These are phyloP conservation scores for Ascochyta rabiei DNA, from an alignment of 2,329 filamentous ascomycete genomes.

Conservation along the genomic window DNA sequence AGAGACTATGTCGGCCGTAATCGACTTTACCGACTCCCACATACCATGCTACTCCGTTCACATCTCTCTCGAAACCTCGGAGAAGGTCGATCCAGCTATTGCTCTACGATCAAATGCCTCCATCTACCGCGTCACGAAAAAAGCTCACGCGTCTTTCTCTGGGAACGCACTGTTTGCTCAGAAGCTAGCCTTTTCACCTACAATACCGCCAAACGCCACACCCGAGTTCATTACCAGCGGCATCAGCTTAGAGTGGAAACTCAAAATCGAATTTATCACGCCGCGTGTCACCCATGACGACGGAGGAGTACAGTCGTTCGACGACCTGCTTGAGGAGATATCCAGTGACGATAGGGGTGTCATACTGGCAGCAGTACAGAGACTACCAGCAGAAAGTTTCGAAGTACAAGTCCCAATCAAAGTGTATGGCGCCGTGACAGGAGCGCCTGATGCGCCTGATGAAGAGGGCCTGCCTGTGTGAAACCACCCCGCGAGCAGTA, in stretches of 20 bases:
- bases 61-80: conserved; percentile 82
- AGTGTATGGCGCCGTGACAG: conserved; percentile 70
- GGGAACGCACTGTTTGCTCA: conserved; percentile 84
- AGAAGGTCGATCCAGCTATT: conserved; percentile 79
- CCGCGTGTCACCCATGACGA: conserved; percentile 58
- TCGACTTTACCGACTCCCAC: conserved; percentile 80
- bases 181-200: conserved; percentile 78
- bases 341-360: conserved; percentile 79
- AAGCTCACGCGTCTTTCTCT: conserved; percentile 76
- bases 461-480: conserved; percentile 44
- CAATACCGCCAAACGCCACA: conserved; percentile 81
- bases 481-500: conserved; percentile 2
- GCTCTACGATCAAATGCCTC: conserved; percentile 85
- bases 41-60: conserved; percentile 87
- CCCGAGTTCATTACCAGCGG: conserved; percentile 93
- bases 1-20: conserved; percentile 80
- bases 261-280: conserved; percentile 92
- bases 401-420: conserved; percentile 84
- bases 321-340: conserved; percentile 75
- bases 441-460: conserved; percentile 40
- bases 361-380: conserved; percentile 78
- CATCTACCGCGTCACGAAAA: conserved; percentile 84
- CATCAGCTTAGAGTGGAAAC: conserved; percentile 84
- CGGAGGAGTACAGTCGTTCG: conserved; percentile 35
- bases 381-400: conserved; percentile 84